Base-by-base conservation (phyloP, 139 green algal species). In the Desmodesmus armatus region DNA sequence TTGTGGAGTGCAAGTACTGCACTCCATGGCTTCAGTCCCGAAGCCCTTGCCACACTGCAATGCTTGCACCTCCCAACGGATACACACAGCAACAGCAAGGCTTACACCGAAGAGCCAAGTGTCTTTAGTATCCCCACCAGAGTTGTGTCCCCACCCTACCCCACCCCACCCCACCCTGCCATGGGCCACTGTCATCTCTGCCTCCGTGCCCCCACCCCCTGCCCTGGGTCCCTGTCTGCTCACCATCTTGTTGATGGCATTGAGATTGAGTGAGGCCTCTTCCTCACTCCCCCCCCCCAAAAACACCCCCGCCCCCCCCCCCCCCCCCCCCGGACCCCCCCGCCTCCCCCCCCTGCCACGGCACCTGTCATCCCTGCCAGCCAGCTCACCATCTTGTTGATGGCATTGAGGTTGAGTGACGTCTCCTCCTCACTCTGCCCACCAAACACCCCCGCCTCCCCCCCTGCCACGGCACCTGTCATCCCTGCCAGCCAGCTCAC, bases 211-310 rank as follows among this genome's bases (percentile, higher is more conserved):
- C n/a, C n/a, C n/a, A n/a, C n/a, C n/a, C n/a, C n/a, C n/a, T n/a
- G n/a, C n/a, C n/a, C n/a, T n/a, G n/a, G n/a, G n/a, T n/a, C n/a
- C n/a, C n/a, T n/a, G n/a, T n/a, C n/a, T n/a, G n/a, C 80, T 40
- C 78, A 89, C 88, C 78, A 88, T 53, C 76, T 84, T 80, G 85
- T 97, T 96, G 78, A 98, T 94, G 29, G 88, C 90, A 67, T 96
- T 87, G 27, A 98, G 86, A 84, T 98, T 95, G 40, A 89, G 4
- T 0, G 94, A 96, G 2, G 95, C 94, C 72, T 96, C 90, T 82
- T 96, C 92, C 75, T 97, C 96, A 4, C 88, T 95, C 91, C 98
- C 94, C 1, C 97, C 97, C 17, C 97, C 97, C n/a, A n/a, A n/a
- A n/a, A n/a, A n/a, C n/a, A n/a, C n/a, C n/a, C n/a, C n/a, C n/a